phyloP scores from a whole-genome alignment of 345 rosid species.

The Melaleuca alternifolia region DNA sequence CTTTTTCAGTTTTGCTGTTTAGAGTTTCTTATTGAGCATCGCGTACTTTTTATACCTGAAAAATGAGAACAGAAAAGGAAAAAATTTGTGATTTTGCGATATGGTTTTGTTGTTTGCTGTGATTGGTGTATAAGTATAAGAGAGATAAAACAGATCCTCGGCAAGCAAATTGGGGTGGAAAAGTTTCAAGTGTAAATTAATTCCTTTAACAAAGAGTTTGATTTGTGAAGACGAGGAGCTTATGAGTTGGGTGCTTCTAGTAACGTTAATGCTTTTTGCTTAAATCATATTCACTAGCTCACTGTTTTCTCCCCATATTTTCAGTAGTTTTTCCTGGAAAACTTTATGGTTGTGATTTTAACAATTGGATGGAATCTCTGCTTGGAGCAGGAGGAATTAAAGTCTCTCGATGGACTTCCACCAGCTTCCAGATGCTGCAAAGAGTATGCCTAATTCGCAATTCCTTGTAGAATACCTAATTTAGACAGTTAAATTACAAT shows the following conservation, averaged over 20 bases:
- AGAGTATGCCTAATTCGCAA: constrained; percentile 43
- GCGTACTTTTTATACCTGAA: not conserved
- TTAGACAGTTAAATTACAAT: not conserved
- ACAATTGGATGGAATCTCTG: not conserved
- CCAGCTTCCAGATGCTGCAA: constrained; percentile 81
- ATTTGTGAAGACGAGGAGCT: not conserved
- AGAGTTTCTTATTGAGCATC: not conserved
- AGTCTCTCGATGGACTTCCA: constrained; percentile 41
- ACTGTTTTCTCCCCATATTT: not conserved
- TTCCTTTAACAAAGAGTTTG: not conserved
- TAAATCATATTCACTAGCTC: not conserved
- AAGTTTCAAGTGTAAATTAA: not conserved
- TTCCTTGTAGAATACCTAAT: not conserved
- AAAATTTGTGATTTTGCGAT: not conserved
- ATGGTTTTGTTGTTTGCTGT: not conserved
- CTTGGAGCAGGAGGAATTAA: constrained; percentile 58
- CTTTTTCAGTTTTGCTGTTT: not conserved
- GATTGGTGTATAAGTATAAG: not conserved
- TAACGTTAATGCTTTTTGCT: not conserved
- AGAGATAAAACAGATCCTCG: not conserved
- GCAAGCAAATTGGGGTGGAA: not conserved
- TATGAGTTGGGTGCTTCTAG: not conserved
- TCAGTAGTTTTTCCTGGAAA: not conserved
- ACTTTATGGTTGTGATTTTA: not conserved
- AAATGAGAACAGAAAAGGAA: not conserved